phyloP scores from a whole-genome alignment of 139 green algal species.

The Chlamydomonas eustigma region DNA sequence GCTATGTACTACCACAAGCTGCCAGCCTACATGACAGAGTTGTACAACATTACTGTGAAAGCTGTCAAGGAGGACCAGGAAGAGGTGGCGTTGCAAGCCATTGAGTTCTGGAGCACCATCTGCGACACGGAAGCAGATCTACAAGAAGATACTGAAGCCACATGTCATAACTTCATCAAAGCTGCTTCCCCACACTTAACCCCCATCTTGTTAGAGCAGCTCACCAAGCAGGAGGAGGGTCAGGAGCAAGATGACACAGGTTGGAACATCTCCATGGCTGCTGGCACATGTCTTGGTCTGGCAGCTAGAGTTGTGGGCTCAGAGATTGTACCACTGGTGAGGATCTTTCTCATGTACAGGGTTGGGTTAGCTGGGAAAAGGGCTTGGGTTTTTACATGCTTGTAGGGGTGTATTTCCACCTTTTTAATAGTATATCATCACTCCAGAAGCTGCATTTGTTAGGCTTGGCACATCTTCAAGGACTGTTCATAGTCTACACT shows the following conservation, averaged over 20 bases:
- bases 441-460: not conserved
- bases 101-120: conserved; percentile 93
- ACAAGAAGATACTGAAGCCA: conserved; percentile 41
- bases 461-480: not conserved
- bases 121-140: conserved; percentile 54
- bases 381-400: too few species aligned
- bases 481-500: not conserved
- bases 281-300: conserved; percentile 85
- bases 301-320: conserved; percentile 66
- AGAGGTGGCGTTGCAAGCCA: conserved; percentile 85
- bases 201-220: conserved; percentile 88
- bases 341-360: too few species aligned
- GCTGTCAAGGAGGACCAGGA: conserved; percentile 83
- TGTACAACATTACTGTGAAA: conserved; percentile 90
- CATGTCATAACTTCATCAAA: conserved; percentile 81
- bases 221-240: conserved; percentile 96
- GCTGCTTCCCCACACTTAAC: conserved; percentile 77
- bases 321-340: conserved; percentile 79
- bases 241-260: conserved; percentile 82
- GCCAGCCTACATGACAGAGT: conserved; percentile 88
- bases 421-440: too few species aligned
- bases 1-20: conserved; percentile 91
- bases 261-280: conserved; percentile 92
- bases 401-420: too few species aligned
- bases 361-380: too few species aligned